Percentiles rank a stretch among this genome's conserved stretches.
phyloP scores from a whole-genome alignment of 2,329 filamentous ascomycete species.

The Epichloe elymi region DNA sequence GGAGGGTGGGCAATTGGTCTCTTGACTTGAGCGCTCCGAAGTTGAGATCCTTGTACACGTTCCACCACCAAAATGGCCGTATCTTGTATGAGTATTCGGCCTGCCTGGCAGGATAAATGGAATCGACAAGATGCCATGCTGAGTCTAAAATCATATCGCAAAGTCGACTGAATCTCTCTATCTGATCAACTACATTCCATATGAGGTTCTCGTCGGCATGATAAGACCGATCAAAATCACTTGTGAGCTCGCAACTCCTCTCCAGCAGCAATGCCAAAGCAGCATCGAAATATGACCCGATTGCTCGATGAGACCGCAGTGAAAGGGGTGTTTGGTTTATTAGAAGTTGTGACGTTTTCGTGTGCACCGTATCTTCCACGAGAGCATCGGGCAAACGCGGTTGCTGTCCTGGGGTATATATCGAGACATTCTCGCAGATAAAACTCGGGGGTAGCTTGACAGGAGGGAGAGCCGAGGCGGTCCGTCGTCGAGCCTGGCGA shows the following conservation, averaged over 20 bases:
- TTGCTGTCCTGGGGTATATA: conserved; percentile 12
- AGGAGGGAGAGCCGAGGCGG: conserved; percentile 31
- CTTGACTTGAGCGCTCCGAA: conserved; percentile 15
- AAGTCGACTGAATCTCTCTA: conserved; percentile 12
- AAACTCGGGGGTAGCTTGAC: conserved; percentile 46
- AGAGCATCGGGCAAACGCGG: conserved; percentile 20
- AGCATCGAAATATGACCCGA: conserved; percentile 20
- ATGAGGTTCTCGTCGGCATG: conserved; percentile 1
- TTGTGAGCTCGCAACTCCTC: conserved; percentile 9
- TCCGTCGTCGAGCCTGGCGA: conserved; percentile 19
- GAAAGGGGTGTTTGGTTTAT: conserved; percentile 12
- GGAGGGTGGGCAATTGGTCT: conserved; percentile 16
- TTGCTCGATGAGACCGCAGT: conserved; percentile 12
- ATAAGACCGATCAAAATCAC: conserved; percentile 6
- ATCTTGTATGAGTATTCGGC: conserved; percentile 21
- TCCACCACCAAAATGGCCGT: conserved; percentile 29
- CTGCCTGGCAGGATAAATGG: conserved; percentile 20
- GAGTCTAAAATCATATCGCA: conserved; percentile 25
- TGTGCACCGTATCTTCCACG: conserved; percentile 18
- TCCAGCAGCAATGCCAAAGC: conserved; percentile 12
- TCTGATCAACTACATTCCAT: conserved; percentile 7
- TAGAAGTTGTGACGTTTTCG: conserved; percentile 19
- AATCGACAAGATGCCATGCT: conserved; percentile 22
- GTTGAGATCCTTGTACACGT: conserved; percentile 23
- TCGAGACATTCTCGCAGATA: conserved; percentile 33